Conservation (phyloP, 805 yeast genomes). For the Zygosaccharomyces gambellarensis region DNA sequence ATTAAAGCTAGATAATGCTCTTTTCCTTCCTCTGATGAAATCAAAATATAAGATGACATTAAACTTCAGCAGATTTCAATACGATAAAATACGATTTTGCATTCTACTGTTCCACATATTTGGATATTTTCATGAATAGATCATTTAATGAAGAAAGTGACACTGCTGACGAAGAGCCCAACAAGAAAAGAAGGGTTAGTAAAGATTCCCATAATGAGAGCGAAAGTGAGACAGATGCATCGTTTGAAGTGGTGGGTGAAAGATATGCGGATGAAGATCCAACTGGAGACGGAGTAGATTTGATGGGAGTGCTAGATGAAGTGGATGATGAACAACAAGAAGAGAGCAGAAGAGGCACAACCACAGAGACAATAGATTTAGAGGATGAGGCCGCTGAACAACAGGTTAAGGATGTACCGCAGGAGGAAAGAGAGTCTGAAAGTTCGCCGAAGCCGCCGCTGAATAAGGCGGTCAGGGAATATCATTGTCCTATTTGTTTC, state of each 20-base stretch:
- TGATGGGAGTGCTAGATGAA: constrained; percentile 11
- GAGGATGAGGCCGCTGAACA: constrained; percentile 34
- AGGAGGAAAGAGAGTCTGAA: constrained; percentile 28
- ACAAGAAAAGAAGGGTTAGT: constrained; percentile 9
- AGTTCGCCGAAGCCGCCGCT: constrained; percentile 15
- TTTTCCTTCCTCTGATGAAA: too few relatives aligned
- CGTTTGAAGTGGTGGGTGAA: constrained; percentile 17
- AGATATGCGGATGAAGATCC: constrained; percentile 5
- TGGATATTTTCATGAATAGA: neutral
- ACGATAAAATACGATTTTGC: too few relatives aligned
- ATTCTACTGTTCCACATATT: neutral
- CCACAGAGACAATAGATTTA: constrained; percentile 14
- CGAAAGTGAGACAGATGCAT: constrained; percentile 17
- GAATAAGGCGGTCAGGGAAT: constrained; percentile 34
- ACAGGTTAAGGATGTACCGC: constrained; percentile 39
- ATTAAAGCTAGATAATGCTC: too few relatives aligned
- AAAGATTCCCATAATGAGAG: neutral
- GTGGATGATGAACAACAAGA: constrained; percentile 6
- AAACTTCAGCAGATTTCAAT: too few relatives aligned
- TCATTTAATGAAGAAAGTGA: constrained; percentile 1
- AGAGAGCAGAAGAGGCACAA: constrained; percentile 7
- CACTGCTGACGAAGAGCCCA: constrained; percentile 6
- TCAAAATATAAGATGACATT: too few relatives aligned
- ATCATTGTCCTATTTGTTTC: constrained; percentile 52
- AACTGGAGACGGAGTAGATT: constrained; percentile 14